Evolutionary conservation across 306 rosid genomes (phyloP), one percentile per base, ranked within the genome.

Genomic region (Sicyos baderoa): DNA sequence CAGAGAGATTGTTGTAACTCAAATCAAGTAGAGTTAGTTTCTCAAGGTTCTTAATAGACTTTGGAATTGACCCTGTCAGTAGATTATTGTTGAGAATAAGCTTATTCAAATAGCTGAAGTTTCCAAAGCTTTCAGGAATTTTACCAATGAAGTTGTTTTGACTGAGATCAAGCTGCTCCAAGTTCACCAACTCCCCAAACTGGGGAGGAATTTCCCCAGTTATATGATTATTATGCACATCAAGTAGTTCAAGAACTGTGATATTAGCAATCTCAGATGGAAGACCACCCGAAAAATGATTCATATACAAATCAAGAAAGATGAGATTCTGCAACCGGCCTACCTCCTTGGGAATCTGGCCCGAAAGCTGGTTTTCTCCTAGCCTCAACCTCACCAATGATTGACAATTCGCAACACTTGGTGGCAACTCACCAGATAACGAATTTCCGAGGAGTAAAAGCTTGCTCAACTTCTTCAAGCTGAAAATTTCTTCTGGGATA

Each of bases 151-250:
- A 94, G 82, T 90, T 82, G 84, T 94, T 94, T 19, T 75, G 62
- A 55, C 97, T 88, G n/a, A 94, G 89, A 79, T 94, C 99, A 78
- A 94, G 91, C 84, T 86, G 97, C 86, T 94, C 97, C 70, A 90
- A 79, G 52, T 94, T 94, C 66, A 84, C 91, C 79, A 94, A 94
- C 56, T 84, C 95, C 13, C 91, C 96, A 10, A 94, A 73, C 78
- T 77, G 76, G 47, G 81, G 73, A 37, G 97, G 96, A 63, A 94
- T 90, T 74, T 80, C 91, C 3, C 91, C 97, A 19, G 86, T 79
- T 44, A 94, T 75, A 60, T 90, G 70, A 77, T 94, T 94, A 71
- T 86, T 85, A 73, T 94, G 97, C 73, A 81, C 91, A 80, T 90
- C 97, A 42, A 94, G 77, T 25, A 88, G 87, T 79, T 94, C 99